These are phyloP conservation scores for Termitomyces sp. DNA, from an alignment of 768 basidiomycete genomes.

Conservation along the genomic window DNA sequence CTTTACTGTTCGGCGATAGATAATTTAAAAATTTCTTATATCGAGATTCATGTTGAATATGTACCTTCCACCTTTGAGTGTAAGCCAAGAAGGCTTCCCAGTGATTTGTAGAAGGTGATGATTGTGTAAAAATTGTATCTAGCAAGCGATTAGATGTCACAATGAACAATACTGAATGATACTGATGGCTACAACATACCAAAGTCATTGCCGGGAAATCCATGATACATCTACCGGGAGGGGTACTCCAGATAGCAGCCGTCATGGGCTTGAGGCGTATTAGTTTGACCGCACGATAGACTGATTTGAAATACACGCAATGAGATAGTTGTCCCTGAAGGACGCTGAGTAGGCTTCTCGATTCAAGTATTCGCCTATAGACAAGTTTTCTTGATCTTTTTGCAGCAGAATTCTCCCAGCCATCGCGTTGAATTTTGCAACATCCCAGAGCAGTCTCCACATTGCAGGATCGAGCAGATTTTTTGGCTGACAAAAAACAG, in stretches of 20 bases:
- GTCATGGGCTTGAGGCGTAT: constrained; percentile 59
- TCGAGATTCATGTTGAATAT: constrained; percentile 3
- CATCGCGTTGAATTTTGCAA: constrained; percentile 68
- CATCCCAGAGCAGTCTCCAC: constrained; percentile 70
- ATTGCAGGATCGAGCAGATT: constrained; percentile 59
- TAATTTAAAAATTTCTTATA: not conserved
- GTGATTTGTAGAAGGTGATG: constrained; percentile 69
- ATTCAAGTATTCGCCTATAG: constrained; percentile 57
- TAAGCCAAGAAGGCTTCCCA: constrained; percentile 68
- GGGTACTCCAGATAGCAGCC: constrained; percentile 76
- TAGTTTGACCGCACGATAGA: not conserved
- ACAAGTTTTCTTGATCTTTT: constrained; percentile 32
- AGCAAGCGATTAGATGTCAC: not conserved
- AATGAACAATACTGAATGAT: no score
- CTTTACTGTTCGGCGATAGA: constrained; percentile 32
- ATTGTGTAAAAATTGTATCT: constrained; percentile 71
- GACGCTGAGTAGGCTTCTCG: constrained; percentile 57
- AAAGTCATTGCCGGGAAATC: constrained; percentile 70
- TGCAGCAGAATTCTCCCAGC: constrained; percentile 41
- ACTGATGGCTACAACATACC: constrained; percentile 23
- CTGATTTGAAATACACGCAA: constrained; percentile 37
- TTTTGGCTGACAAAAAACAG: constrained; percentile 61
- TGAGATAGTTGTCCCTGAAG: constrained; percentile 70
- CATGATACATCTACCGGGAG: constrained; percentile 59
- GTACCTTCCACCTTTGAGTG: constrained; percentile 67